Conservation (phyloP, 768 basidiomycete species). For the Cubamyces lactineus region DNA sequence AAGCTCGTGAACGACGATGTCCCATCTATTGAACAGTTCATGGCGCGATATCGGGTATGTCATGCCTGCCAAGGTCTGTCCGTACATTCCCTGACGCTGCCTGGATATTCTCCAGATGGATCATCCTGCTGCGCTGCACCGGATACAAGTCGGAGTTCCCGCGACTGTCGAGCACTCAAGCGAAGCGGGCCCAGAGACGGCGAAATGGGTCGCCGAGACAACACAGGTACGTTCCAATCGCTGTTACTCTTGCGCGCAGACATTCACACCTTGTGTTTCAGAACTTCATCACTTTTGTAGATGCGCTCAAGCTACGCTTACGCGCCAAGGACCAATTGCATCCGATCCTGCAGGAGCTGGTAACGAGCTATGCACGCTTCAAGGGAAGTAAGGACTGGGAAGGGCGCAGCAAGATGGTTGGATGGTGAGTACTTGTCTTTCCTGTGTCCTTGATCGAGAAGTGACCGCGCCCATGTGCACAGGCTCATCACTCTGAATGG, state of each 20-base stretch:
- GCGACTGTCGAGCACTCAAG: conserved; percentile 96
- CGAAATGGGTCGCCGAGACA: conserved; percentile 97
- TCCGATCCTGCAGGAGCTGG: conserved; percentile 93
- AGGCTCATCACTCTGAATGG: conserved; percentile 97
- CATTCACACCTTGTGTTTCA: conserved; percentile 35
- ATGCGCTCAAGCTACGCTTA: conserved; percentile 88
- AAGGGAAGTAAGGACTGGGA: conserved; percentile 97
- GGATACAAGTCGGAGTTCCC: conserved; percentile 90
- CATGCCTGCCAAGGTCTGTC: neutral
- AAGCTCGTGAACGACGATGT: conserved; percentile 94
- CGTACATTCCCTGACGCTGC: neutral
- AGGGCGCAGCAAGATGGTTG: conserved; percentile 89
- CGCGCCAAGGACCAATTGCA: conserved; percentile 98
- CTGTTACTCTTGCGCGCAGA: neutral
- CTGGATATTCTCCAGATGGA: conserved; percentile 71
- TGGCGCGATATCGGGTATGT: conserved; percentile 82
- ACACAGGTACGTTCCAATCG: conserved; percentile 67
- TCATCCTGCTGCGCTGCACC: conserved; percentile 88
- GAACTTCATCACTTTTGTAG: conserved; percentile 99
- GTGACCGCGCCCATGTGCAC: neutral
- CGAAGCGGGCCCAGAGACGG: conserved; percentile 89
- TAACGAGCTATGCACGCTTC: conserved; percentile 91
- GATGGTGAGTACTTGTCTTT: conserved; percentile 63
- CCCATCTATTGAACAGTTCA: conserved; percentile 85
- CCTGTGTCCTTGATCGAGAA: neutral